Conservation (phyloP, 305 asterid genomes). For the Coffea humblotiana region DNA sequence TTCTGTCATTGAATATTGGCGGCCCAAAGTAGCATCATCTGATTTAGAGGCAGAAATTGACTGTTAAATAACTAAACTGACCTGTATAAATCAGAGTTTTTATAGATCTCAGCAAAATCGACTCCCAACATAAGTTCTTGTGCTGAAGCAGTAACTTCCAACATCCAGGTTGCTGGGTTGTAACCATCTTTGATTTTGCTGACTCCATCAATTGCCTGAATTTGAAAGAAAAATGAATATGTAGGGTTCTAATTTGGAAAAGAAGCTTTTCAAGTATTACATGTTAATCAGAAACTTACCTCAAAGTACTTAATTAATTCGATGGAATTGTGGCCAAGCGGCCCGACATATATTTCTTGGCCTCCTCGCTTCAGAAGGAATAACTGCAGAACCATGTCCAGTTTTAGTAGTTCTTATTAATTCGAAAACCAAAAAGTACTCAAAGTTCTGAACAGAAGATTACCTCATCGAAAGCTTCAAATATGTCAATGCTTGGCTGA, state of each 20-base stretch:
- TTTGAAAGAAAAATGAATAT: neutral
- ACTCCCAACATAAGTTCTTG: slow-evolving; percentile 48
- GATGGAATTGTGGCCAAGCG: slow-evolving; percentile 51
- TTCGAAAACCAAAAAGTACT: no score
- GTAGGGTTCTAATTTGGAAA: neutral
- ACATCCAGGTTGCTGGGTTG: slow-evolving; percentile 72
- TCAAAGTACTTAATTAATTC: slow-evolving; percentile 59
- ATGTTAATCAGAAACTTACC: slow-evolving; percentile 16
- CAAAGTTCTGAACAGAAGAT: neutral
- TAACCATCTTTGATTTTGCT: slow-evolving; percentile 43
- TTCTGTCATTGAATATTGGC: neutral
- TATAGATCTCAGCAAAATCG: slow-evolving; percentile 45
- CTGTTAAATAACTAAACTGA: slow-evolving; percentile 21
- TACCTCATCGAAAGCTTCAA: slow-evolving; percentile 83
- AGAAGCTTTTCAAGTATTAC: neutral
- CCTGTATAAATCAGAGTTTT: slow-evolving; percentile 42
- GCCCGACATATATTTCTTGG: slow-evolving; percentile 62
- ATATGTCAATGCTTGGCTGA: slow-evolving; percentile 79
- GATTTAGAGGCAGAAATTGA: neutral
- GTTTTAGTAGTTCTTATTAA: neutral
- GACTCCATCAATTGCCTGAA: slow-evolving; percentile 46
- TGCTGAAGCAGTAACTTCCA: slow-evolving; percentile 52
- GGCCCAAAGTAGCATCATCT: neutral
- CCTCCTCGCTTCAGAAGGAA: slow-evolving; percentile 68
- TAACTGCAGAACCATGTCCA: slow-evolving; percentile 36